These are phyloP conservation scores for Clitopilus passeckerianus DNA, from an alignment of 768 basidiomycete genomes.

Conservation along the genomic window DNA sequence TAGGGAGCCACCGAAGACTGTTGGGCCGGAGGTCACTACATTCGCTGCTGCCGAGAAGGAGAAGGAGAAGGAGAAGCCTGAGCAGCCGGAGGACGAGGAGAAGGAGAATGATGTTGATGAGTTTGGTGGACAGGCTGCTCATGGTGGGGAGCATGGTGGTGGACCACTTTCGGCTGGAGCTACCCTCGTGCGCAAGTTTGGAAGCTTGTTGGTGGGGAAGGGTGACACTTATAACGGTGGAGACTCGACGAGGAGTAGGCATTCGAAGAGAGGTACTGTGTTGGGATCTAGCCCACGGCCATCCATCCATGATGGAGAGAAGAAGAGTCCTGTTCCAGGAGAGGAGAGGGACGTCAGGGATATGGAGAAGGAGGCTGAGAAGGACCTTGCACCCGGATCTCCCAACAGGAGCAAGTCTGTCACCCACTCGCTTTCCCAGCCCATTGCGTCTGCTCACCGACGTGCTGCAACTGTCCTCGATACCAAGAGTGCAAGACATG, in stretches of 20 bases:
- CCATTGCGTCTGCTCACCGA: slow-evolving; percentile 56
- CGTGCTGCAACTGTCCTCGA: slow-evolving; percentile 78
- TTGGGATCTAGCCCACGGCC: slow-evolving; percentile 33
- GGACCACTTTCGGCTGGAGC: slow-evolving; percentile 51
- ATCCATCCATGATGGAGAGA: slow-evolving; percentile 28
- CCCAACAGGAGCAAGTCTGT: slow-evolving; percentile 23
- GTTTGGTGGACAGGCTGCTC: background rate
- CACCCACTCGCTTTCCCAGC: slow-evolving; percentile 47
- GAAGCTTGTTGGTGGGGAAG: slow-evolving; percentile 55
- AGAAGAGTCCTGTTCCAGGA: slow-evolving; percentile 22
- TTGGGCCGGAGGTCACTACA: slow-evolving; percentile 56
- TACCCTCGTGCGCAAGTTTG: slow-evolving; percentile 75
- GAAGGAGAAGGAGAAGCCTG: slow-evolving; percentile 9
- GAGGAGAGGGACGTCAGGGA: slow-evolving; percentile 24
- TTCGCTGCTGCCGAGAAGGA: slow-evolving; percentile 37
- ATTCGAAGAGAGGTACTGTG: slow-evolving; percentile 46
- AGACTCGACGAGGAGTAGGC: slow-evolving; percentile 7
- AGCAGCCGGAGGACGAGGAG: background rate
- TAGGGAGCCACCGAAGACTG: slow-evolving; percentile 50
- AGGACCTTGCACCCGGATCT: slow-evolving; percentile 6
- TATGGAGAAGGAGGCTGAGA: slow-evolving; percentile 19
- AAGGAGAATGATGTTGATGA: background rate
- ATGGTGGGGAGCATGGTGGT: background rate
- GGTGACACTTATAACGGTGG: slow-evolving; percentile 32
- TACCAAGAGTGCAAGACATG: slow-evolving; percentile 61